Evolutionary conservation across 2,329 filamentous ascomycete genomes (phyloP).

Genomic region (Scedosporium apiospermum): DNA sequence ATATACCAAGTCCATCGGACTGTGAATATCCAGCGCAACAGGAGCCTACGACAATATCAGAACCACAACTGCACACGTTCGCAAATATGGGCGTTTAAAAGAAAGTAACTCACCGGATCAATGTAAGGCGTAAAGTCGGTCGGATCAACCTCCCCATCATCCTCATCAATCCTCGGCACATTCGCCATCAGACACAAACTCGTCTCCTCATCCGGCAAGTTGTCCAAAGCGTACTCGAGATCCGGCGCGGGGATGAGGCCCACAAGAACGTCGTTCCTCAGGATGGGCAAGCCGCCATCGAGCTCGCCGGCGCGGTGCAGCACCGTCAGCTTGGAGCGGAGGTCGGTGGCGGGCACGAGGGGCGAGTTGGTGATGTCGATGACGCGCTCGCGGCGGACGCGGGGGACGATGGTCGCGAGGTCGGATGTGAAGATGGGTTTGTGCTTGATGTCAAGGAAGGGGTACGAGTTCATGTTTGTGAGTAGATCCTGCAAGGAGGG

Average conservation of each 20-base stretch:
- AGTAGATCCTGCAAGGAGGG: conserved; percentile 58
- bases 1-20: conserved; percentile 89
- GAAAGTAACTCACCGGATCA: conserved; percentile 72
- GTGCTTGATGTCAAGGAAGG: conserved; percentile 93
- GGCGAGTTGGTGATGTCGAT: conserved; percentile 85
- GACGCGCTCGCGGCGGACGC: conserved; percentile 62
- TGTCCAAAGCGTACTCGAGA: conserved; percentile 85
- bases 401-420: conserved; percentile 75
- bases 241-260: conserved; percentile 91
- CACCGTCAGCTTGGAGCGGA: conserved; percentile 72
- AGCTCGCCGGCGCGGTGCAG: conserved; percentile 81
- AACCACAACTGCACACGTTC: background rate
- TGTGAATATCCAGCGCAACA: conserved; percentile 76
- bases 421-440: conserved; percentile 86
- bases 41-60: conserved; percentile 49
- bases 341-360: conserved; percentile 63
- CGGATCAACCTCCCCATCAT: conserved; percentile 51
- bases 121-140: conserved; percentile 88
- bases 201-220: conserved; percentile 63
- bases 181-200: conserved; percentile 75
- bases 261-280: conserved; percentile 69
- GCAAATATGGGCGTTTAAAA: too few species aligned
- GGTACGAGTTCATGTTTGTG: conserved; percentile 95
- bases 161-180: conserved; percentile 52
- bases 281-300: conserved; percentile 82